Evolutionary conservation across 2,329 filamentous ascomycete species (phyloP), one percentile per base, ranked within the genome.

Genomic region (Berkeleyomyces rouxiae): DNA sequence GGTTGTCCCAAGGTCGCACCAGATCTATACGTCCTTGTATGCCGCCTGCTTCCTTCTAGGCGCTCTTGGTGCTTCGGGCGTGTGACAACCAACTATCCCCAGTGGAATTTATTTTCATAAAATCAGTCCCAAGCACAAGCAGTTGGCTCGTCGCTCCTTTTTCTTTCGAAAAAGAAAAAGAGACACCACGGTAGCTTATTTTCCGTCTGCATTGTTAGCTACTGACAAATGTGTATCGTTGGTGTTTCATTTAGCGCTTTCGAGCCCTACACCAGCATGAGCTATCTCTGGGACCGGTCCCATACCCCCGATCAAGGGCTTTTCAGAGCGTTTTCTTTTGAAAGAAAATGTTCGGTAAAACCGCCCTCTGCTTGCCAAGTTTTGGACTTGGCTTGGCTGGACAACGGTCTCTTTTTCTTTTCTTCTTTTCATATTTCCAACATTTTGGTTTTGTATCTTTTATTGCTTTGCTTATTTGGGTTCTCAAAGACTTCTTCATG

Each of bases 341-440:
- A 37, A 7, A 36, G 51, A 55, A 55, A 7, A 37, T 55, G 51
- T 11, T 13, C 51, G 7, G 39, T 10, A 31, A 55, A 37, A 39
- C 16, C 2, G 2, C 10, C 7, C 11, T 31, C 39, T 46, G 10
- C 16, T 46, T 46, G 13, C 51, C 3, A 4, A 55, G 23, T 36
- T 4, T 39, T 37, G 51, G 33, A n/a, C 33, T 10, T 39, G 51
- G 51, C n/a, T 16, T 55, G 51, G n/a, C 46, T 23, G 16, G n/a
- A 23, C 9, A 3, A n/a, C 10, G n/a, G 46, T 49, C n/a, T 49
- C 46, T 64, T 39, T 58, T 61, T 64, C 43, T 66, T 65, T 44
- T 68, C 68, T 61, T 66, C 63, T 59, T 31, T 64, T 67, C 61
- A 62, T 66, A 63, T 51, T 67, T 69, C 66, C 51, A 37, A 55